These are phyloP conservation scores for Aphanoascus verrucosus DNA, from an alignment of 2,329 filamentous ascomycete species.

Conservation along the genomic window DNA sequence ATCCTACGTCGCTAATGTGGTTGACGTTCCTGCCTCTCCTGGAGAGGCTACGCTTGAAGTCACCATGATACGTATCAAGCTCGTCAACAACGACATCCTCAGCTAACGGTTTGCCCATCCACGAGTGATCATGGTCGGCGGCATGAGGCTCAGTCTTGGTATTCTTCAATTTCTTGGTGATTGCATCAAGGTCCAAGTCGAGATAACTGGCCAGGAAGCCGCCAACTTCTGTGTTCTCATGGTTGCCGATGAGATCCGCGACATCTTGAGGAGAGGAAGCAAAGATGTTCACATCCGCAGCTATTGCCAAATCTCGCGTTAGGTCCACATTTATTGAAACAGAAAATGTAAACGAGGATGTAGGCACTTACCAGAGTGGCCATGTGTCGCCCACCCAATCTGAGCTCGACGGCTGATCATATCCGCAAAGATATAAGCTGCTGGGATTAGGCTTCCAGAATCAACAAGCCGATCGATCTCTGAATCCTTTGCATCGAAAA, in stretches of 20 bases:
- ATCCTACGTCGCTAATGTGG: constrained; percentile 18
- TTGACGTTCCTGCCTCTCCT: constrained; percentile 21
- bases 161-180: constrained; percentile 61
- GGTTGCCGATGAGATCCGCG: constrained; percentile 63
- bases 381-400: constrained; percentile 88
- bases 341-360: background rate
- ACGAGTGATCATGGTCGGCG: constrained; percentile 21
- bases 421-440: constrained; percentile 58
- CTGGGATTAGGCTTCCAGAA: constrained; percentile 43
- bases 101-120: constrained; percentile 34
- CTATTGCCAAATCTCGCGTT: constrained; percentile 30
- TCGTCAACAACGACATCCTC: constrained; percentile 30
- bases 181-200: constrained; percentile 61
- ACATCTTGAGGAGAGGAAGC: constrained; percentile 57
- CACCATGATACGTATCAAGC: constrained; percentile 37
- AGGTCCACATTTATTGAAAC: background rate
- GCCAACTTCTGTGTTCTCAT: constrained; percentile 91
- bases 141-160: constrained; percentile 17
- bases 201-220: constrained; percentile 71
- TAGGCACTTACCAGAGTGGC: constrained; percentile 52
- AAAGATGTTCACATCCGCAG: constrained; percentile 95
- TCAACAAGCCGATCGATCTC: constrained; percentile 60
- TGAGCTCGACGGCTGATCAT: constrained; percentile 82
- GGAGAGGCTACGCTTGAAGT: constrained; percentile 25
- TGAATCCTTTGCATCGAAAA: constrained; percentile 57